A percentile compares a stretch with the other conserved stretches of the same genome.
phyloP scores from a whole-genome alignment of 768 basidiomycete genomes.

The Tylopilus sp. region DNA sequence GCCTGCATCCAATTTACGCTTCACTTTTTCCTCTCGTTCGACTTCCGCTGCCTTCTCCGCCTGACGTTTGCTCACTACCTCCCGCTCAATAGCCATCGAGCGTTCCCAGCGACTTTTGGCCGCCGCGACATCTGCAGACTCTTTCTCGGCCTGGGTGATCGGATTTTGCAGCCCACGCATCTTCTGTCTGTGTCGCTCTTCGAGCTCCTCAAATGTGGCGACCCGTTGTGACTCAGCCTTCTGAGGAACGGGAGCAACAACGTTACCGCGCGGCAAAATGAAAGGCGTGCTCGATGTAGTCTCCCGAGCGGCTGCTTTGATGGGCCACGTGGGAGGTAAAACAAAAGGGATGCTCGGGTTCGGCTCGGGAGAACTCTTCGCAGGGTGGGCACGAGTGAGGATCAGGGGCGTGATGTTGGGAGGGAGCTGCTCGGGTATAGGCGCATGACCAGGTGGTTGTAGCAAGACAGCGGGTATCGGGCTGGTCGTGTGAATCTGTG shows the following conservation, averaged over 20 bases:
- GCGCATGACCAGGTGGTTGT: constrained; percentile 30
- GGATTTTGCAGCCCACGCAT: constrained; percentile 81
- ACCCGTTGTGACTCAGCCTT: constrained; percentile 50
- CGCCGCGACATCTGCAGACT: constrained; percentile 70
- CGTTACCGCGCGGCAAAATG: constrained; percentile 44
- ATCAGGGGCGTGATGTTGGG: constrained; percentile 21
- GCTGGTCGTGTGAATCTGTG: constrained; percentile 16
- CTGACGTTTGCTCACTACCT: constrained; percentile 68
- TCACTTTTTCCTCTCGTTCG: constrained; percentile 45
- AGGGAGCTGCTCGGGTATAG: constrained; percentile 23
- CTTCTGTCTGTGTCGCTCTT: constrained; percentile 81
- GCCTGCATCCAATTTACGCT: constrained; percentile 44
- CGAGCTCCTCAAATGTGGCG: constrained; percentile 83
- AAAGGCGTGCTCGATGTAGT: constrained; percentile 37
- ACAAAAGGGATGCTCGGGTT: constrained; percentile 31
- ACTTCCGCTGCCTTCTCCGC: constrained; percentile 60
- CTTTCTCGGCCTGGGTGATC: constrained; percentile 74
- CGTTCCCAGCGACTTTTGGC: constrained; percentile 83
- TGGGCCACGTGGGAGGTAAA: constrained; percentile 26
- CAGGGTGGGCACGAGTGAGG: constrained; percentile 19
- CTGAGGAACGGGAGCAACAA: constrained; percentile 43
- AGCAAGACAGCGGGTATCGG: constrained; percentile 27
- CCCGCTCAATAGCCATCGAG: constrained; percentile 68
- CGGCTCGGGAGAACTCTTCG: constrained; percentile 17
- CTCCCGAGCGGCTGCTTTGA: constrained; percentile 35